These are phyloP conservation scores for Metarhizium humberi DNA, from an alignment of 2,329 filamentous ascomycete species.

Conservation along the genomic window DNA sequence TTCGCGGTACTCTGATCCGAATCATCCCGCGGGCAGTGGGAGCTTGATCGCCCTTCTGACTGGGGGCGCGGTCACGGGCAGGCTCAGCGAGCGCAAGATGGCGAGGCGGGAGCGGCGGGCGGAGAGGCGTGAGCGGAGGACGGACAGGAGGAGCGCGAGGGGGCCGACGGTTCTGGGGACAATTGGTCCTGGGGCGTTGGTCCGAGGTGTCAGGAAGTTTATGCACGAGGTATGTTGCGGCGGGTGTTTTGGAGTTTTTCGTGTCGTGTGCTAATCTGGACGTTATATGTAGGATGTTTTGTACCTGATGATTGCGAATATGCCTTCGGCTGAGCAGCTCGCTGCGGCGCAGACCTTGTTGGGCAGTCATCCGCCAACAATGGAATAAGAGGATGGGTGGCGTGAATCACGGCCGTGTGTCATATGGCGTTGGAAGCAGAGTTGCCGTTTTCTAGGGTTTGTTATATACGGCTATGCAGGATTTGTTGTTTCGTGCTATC, in stretches of 20 bases:
- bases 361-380: neutral
- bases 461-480: too few species aligned
- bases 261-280: neutral
- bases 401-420: too few species aligned
- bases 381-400: neutral
- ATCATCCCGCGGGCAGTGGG: conserved; percentile 18
- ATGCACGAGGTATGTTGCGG: conserved; percentile 6
- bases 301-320: conserved; percentile 9
- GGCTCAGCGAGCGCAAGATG: neutral
- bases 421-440: too few species aligned
- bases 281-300: conserved; percentile 4
- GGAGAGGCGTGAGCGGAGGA: neutral
- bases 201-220: conserved; percentile 5
- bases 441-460: too few species aligned
- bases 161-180: conserved; percentile 2
- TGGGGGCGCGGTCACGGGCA: conserved; percentile 8
- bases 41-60: conserved; percentile 17
- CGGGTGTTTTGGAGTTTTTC: too few species aligned
- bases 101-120: neutral
- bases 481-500: too few species aligned
- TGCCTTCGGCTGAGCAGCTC: conserved; percentile 7
- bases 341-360: conserved; percentile 2
- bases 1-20: conserved; percentile 19
- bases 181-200: conserved; percentile 3
- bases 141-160: neutral